phyloP scores from a whole-genome alignment of 768 basidiomycete species.

The Termitomyces sp. region DNA sequence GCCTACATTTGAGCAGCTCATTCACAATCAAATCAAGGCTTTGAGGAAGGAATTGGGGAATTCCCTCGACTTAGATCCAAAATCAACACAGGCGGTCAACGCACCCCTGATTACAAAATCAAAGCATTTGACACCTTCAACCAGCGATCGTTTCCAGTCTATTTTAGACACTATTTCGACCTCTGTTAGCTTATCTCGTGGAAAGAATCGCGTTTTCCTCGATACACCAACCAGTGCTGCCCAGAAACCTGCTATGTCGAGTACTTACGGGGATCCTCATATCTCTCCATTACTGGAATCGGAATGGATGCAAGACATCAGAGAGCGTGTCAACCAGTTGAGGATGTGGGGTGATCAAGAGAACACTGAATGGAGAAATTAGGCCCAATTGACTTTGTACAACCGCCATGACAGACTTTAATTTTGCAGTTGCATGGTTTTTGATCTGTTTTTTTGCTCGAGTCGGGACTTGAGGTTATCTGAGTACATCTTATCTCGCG shows the following conservation, averaged over 20 bases:
- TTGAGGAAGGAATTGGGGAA: constrained; percentile 69
- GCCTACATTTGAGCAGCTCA: constrained; percentile 43
- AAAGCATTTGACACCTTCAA: background rate
- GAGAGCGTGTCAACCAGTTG: constrained; percentile 1
- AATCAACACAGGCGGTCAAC: background rate
- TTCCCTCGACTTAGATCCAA: constrained; percentile 11
- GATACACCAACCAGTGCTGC: background rate
- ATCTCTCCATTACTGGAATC: background rate
- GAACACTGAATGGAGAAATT: background rate
- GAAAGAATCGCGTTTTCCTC: constrained; percentile 8
- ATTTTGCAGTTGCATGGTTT: background rate
- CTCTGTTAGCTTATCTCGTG: background rate
- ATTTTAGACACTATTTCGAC: constrained; percentile 8
- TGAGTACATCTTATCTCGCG: constrained; percentile 11
- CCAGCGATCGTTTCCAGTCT: constrained; percentile 15
- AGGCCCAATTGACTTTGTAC: background rate
- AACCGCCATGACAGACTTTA: background rate
- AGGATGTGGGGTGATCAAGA: background rate
- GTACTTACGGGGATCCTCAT: background rate
- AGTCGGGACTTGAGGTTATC: background rate
- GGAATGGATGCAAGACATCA: constrained; percentile 3
- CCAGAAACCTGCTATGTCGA: no score
- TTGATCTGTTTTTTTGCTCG: no score
- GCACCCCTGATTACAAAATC: background rate
- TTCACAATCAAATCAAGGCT: constrained; percentile 57